Percentiles rank a stretch among this genome's conserved stretches.
Conservation (phyloP, 139 green algal genomes). For the Chlorella sp. region DNA sequence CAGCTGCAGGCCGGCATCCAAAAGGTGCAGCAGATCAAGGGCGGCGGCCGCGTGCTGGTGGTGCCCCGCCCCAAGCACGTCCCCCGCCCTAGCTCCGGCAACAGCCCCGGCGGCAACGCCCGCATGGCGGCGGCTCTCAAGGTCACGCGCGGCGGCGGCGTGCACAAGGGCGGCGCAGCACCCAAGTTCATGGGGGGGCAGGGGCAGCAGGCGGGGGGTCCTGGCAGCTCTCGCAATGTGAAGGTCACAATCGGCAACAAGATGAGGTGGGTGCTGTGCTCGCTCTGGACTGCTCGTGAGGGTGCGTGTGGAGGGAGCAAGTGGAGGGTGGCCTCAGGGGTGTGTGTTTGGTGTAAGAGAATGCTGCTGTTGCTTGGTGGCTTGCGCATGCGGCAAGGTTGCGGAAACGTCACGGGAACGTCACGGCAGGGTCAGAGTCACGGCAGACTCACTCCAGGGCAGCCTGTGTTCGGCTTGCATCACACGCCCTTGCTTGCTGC, state of each 20-base stretch:
- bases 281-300: too few species aligned
- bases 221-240: slow-evolving; percentile 4
- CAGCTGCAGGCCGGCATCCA: background rate
- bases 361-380: background rate
- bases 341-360: background rate
- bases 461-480: background rate
- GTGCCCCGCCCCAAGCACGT: slow-evolving; percentile 26
- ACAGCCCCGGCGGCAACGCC: background rate
- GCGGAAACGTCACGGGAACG: too few species aligned
- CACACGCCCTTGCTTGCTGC: background rate
- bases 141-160: slow-evolving; percentile 26
- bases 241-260: slow-evolving; percentile 40
- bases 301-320: too few species aligned
- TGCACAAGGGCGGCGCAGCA: slow-evolving; percentile 24
- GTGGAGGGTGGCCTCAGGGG: background rate
- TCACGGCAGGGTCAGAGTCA: too few species aligned
- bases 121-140: background rate
- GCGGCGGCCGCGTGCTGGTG: slow-evolving; percentile 27
- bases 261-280: background rate
- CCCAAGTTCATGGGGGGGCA: slow-evolving; percentile 1
- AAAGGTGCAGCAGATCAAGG: slow-evolving; percentile 25
- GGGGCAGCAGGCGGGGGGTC: background rate
- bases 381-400: background rate
- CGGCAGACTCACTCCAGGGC: too few species aligned
- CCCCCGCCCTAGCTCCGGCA: background rate